Conservation (phyloP, 768 basidiomycete genomes). For the Boletus tomentosulus region DNA sequence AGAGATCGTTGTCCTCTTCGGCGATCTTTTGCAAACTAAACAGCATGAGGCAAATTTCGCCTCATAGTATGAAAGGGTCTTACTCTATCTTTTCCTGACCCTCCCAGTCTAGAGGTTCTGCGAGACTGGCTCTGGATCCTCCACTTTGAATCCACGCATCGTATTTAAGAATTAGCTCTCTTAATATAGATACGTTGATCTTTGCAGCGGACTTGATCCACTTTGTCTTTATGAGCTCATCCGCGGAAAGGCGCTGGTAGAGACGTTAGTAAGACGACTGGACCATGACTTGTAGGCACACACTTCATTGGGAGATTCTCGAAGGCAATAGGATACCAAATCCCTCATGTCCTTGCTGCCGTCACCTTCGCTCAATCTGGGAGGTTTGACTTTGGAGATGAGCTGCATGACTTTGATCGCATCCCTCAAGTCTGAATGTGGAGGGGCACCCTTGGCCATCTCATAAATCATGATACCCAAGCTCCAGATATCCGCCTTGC, state of each 20-base stretch:
- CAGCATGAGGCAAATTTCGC: slow-evolving; percentile 5
- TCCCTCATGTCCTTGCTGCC: slow-evolving; percentile 85
- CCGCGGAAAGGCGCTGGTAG: slow-evolving; percentile 76
- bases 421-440: slow-evolving; percentile 81
- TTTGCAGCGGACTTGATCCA: slow-evolving; percentile 84
- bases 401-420: slow-evolving; percentile 84
- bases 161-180: slow-evolving; percentile 77
- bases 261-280: slow-evolving; percentile 5
- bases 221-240: slow-evolving; percentile 80
- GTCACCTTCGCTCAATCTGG: slow-evolving; percentile 69
- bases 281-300: slow-evolving; percentile 17
- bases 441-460: slow-evolving; percentile 95
- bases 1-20: slow-evolving; percentile 39
- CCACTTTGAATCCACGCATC: slow-evolving; percentile 66
- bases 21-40: slow-evolving; percentile 18
- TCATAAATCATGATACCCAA: slow-evolving; percentile 95
- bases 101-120: slow-evolving; percentile 69
- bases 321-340: slow-evolving; percentile 79
- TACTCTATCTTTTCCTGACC: slow-evolving; percentile 59
- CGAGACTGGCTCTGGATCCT: slow-evolving; percentile 75
- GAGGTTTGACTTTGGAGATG: slow-evolving; percentile 82
- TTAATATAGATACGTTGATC: slow-evolving; percentile 60
- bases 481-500: slow-evolving; percentile 98
- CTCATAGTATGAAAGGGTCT: slow-evolving; percentile 1
- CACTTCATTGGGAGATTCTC: slow-evolving; percentile 77